Evolutionary conservation across 2,329 filamentous ascomycete genomes (phyloP), one percentile per base, ranked within the genome.

Genomic region (Fusarium udum): DNA sequence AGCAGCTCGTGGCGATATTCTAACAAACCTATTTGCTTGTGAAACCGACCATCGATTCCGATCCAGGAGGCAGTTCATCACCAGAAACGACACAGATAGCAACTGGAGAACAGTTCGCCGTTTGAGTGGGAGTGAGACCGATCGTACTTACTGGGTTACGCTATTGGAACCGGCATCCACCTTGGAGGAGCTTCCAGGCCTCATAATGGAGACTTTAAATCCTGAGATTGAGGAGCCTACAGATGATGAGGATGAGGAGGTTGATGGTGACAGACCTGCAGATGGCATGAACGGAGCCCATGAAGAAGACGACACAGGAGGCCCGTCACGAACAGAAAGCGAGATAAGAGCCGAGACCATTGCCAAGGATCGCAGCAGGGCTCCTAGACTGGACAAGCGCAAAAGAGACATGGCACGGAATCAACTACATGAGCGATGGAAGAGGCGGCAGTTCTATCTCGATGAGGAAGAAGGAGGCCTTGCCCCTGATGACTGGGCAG

Each of bases 391-490:
- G 61, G 82, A 85, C 46, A 84, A 82, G 64, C 79, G 83, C 24
- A 80, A 83, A 32, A 80, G 82, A 34, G 80, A 83, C 12, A 82
- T 84, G 82, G 87, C 87, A 3, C 84, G 88, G 20, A 84, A 82
- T 43, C 85, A 86, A 72, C 84, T 94, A 40, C 87, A 92, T 75
- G 90, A 95, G 61, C 87, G 93, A 56, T 96, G 93, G 93, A 89
- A 89, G 76, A 88, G 92, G 66, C 87, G 94, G 51, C 90, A 92
- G 43, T 97, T 96, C 76, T 97, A 96, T 77, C 88, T 94, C 2
- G 94, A 97, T 65, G 92, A 95, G 80, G 94, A 97, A 83, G 94
- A 97, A 80, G 94, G 94, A 6, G 88, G 89, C 15, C 79, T 82
- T n/a, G 85, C 89, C 4, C 92, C 92, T 0, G 85, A 88, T 12